These are phyloP conservation scores for Diaporthe sp. DNA, from an alignment of 2,329 filamentous ascomycete genomes.

Conservation along the genomic window DNA sequence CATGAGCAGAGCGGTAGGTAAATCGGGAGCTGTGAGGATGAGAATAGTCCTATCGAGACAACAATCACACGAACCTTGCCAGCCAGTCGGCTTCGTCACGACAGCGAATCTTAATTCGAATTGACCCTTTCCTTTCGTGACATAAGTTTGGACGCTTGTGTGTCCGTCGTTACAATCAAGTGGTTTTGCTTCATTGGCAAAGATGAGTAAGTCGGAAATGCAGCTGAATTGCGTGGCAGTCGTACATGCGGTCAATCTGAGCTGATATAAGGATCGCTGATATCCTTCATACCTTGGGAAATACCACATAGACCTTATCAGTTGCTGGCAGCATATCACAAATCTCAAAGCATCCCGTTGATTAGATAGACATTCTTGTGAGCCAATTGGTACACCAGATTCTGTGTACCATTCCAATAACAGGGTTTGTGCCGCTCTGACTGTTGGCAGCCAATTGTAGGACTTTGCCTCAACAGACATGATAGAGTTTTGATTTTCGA, in stretches of 20 bases:
- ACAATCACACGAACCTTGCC: not conserved
- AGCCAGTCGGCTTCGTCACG: not conserved
- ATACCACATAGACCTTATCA: too few species aligned
- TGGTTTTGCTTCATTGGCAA: too few species aligned
- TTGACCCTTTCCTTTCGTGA: not conserved
- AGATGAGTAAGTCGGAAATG: too few species aligned
- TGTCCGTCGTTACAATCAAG: too few species aligned
- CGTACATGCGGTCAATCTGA: too few species aligned
- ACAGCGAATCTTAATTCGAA: not conserved
- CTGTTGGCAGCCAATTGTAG: not conserved
- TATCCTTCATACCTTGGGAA: too few species aligned
- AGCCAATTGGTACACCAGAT: not conserved
- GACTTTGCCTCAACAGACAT: not conserved
- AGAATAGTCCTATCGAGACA: not conserved
- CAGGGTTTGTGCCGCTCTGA: not conserved
- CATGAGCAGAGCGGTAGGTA: not conserved
- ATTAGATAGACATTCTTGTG: not conserved
- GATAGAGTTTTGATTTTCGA: not conserved
- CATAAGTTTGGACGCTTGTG: too few species aligned
- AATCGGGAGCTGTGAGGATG: not conserved
- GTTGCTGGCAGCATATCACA: too few species aligned
- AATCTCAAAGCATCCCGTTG: too few species aligned
- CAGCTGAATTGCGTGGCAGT: too few species aligned
- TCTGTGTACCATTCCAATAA: not conserved
- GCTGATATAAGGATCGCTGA: too few species aligned